phyloP scores from a whole-genome alignment of 768 basidiomycete species.

The Dictyophora rubrovolvata region DNA sequence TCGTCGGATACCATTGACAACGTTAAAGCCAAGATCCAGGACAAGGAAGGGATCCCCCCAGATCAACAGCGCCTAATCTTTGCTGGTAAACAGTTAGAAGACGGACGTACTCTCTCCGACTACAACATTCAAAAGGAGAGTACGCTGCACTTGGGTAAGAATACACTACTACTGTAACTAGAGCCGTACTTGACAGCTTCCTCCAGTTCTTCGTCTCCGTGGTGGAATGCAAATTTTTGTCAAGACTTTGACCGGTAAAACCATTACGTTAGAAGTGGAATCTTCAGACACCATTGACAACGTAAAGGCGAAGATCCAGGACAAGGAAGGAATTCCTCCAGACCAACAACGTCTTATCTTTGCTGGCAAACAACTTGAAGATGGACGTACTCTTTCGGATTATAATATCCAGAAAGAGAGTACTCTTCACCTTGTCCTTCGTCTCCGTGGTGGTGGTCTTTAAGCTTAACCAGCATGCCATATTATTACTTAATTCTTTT shows the following conservation, averaged over 20 bases:
- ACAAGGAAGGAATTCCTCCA: conserved; percentile 72
- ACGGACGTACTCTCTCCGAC: conserved; percentile 37
- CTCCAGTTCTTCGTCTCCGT: conserved; percentile 31
- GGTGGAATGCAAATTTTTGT: conserved; percentile 35
- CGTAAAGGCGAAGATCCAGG: conserved; percentile 68
- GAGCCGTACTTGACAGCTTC: not conserved
- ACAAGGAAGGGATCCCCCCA: conserved; percentile 81
- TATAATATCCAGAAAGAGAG: conserved; percentile 99
- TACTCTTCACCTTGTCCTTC: conserved; percentile 35
- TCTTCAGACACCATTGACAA: conserved; percentile 69
- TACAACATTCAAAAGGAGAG: conserved; percentile 53
- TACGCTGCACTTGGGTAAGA: conserved; percentile 36
- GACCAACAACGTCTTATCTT: conserved; percentile 79
- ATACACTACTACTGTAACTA: not conserved
- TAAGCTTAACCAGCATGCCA: not conserved
- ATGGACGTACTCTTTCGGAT: conserved; percentile 91
- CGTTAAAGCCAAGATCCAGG: conserved; percentile 87
- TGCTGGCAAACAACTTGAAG: conserved; percentile 97
- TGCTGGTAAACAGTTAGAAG: conserved; percentile 71
- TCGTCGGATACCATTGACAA: conserved; percentile 83
- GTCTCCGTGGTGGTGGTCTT: conserved; percentile 58
- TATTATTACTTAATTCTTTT: too few species aligned
- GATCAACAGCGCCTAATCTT: conserved; percentile 76
- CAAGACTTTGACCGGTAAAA: conserved; percentile 43
- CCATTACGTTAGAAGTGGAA: conserved; percentile 66